Evolutionary conservation across 1,139 yeast genomes (phyloP).

Genomic region (Arxiozyma telluris): DNA sequence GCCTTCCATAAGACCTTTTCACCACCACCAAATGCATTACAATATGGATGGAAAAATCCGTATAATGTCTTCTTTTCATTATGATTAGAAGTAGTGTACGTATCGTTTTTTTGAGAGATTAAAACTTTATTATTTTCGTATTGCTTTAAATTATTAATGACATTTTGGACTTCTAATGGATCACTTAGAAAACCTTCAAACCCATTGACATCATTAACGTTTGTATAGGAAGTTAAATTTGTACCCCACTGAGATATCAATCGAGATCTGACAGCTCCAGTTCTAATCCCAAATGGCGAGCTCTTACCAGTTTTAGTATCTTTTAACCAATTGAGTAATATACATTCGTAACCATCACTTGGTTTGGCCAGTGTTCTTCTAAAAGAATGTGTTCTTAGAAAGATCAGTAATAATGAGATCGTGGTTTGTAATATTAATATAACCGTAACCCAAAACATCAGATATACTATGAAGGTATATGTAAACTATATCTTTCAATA

Average conservation of each 20-base stretch:
- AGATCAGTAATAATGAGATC: constrained; percentile 3
- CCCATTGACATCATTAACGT: neutral
- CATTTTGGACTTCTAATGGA: neutral
- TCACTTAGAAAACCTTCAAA: neutral
- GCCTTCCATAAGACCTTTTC: constrained; percentile 97
- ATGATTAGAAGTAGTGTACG: neutral
- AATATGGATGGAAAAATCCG: constrained; percentile 93
- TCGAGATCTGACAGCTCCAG: constrained; percentile 42
- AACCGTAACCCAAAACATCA: constrained; percentile 1
- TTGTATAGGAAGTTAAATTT: constrained; percentile 32
- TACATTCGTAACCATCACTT: neutral
- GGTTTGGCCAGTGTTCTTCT: constrained; percentile 4
- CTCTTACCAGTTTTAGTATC: constrained; percentile 26
- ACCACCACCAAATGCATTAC: constrained; percentile 97
- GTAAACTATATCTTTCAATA: no score
- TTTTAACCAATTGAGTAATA: neutral
- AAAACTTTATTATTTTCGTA: neutral
- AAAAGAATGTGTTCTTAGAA: constrained; percentile 7
- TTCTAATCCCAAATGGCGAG: neutral
- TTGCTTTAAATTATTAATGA: neutral
- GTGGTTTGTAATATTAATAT: constrained; percentile 4
- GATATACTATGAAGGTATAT: no score
- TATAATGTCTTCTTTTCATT: constrained; percentile 34
- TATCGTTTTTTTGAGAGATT: neutral
- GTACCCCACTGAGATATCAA: constrained; percentile 42